Percentiles rank a stretch among this genome's conserved stretches.
Conservation (phyloP, 2,329 filamentous ascomycete species). For the Fusarium annulatum region DNA sequence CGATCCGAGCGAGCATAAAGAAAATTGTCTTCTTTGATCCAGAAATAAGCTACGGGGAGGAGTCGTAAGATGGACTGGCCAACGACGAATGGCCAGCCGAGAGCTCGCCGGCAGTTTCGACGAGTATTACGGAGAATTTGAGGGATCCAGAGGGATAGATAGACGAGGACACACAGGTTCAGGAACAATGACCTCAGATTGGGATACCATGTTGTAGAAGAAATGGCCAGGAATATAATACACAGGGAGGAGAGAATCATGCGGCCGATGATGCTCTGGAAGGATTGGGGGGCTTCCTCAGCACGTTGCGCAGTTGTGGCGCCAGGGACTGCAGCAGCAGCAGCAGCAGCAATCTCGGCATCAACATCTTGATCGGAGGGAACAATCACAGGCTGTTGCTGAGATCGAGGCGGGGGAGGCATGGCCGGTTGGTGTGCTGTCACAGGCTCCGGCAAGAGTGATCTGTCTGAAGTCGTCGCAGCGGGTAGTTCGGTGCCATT, state of each 20-base stretch:
- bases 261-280: conserved; percentile 67
- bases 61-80: conserved; percentile 85
- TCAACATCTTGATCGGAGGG: conserved; percentile 73
- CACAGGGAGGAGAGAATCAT: conserved; percentile 67
- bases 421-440: conserved; percentile 47
- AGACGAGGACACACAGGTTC: conserved; percentile 75
- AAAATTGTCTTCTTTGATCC: conserved; percentile 80
- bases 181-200: conserved; percentile 66
- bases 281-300: conserved; percentile 52
- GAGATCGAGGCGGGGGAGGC: conserved; percentile 30
- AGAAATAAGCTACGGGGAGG: conserved; percentile 87
- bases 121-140: conserved; percentile 92
- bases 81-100: conserved; percentile 91
- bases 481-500: conserved; percentile 37
- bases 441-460: conserved; percentile 55
- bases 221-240: conserved; percentile 68
- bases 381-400: conserved; percentile 63
- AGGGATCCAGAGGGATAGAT: conserved; percentile 91
- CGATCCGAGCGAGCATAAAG: conserved; percentile 79
- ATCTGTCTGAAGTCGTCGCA: conserved; percentile 42
- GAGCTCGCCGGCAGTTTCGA: conserved; percentile 89
- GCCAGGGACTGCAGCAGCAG: conserved; percentile 50
- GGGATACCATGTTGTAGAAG: conserved; percentile 70
- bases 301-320: conserved; percentile 40
- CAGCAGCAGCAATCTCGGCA: conserved; percentile 62